phyloP scores from a whole-genome alignment of 208 protist species.

The Acanthamoeba royreba region DNA sequence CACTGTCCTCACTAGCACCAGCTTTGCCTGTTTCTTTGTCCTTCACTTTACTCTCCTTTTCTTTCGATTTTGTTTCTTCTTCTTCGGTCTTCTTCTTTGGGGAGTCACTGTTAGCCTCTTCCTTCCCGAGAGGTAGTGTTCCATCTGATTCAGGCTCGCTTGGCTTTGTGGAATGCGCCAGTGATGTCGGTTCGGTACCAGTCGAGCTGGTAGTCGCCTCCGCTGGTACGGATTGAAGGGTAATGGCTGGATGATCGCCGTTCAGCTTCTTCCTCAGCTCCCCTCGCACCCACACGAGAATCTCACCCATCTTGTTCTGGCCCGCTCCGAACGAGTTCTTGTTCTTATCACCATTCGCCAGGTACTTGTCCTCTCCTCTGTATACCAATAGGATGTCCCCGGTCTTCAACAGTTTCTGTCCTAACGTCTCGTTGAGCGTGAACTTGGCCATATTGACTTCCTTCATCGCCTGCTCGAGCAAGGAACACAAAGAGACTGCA shows the following conservation, averaged over 20 bases:
- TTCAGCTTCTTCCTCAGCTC: not conserved
- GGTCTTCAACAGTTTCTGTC: not conserved
- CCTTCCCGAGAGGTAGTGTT: not conserved
- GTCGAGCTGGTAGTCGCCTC: too few relatives aligned
- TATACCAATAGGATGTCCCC: not conserved
- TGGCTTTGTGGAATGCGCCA: not conserved
- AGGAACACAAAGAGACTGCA: not conserved
- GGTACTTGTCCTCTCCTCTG: not conserved
- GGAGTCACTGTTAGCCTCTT: not conserved
- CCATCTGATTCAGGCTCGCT: not conserved
- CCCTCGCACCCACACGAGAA: not conserved
- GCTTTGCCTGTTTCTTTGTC: not conserved
- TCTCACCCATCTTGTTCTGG: not conserved
- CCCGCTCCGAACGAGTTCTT: not conserved
- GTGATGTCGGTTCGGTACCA: not conserved
- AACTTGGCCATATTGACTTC: not conserved
- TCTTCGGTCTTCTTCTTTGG: not conserved
- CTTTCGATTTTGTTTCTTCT: not conserved
- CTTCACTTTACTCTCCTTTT: constrained; percentile 1
- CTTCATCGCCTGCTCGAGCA: not conserved
- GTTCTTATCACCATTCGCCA: not conserved
- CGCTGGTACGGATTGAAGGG: too few relatives aligned
- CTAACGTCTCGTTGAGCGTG: not conserved
- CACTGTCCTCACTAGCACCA: not conserved
- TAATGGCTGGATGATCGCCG: not conserved